These are phyloP conservation scores for Sporothrix inflata DNA, from an alignment of 2,329 filamentous ascomycete species.

Conservation along the genomic window DNA sequence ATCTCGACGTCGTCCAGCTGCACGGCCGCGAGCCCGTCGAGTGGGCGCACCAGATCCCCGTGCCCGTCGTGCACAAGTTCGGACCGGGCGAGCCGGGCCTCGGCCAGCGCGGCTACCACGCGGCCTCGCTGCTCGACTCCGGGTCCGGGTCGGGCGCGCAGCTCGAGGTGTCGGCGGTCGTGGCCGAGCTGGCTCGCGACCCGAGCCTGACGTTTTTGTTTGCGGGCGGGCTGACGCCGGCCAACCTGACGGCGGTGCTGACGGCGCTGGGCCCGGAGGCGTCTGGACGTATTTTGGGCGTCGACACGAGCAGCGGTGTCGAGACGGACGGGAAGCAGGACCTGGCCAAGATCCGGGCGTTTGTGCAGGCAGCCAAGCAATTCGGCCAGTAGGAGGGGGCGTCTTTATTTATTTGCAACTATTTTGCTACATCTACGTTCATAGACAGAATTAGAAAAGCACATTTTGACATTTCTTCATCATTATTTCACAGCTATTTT, in stretches of 20 bases:
- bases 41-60: conserved; percentile 86
- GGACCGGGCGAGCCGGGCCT: conserved; percentile 74
- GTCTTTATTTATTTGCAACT: neutral
- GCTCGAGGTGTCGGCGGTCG: conserved; percentile 72
- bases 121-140: conserved; percentile 82
- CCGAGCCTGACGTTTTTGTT: conserved; percentile 74
- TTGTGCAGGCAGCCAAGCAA: conserved; percentile 73
- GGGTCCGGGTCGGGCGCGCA: conserved; percentile 81
- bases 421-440: neutral
- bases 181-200: conserved; percentile 67
- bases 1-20: conserved; percentile 86
- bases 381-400: conserved; percentile 43
- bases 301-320: conserved; percentile 94
- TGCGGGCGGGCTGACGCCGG: conserved; percentile 80
- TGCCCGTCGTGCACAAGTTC: conserved; percentile 88
- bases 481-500: neutral
- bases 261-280: conserved; percentile 62
- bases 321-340: conserved; percentile 82
- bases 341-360: conserved; percentile 76
- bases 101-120: conserved; percentile 76
- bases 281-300: conserved; percentile 59
- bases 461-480: neutral
- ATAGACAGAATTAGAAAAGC: conserved; percentile 16
- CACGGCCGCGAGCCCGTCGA: conserved; percentile 92
- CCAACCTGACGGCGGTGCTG: conserved; percentile 74